Evolutionary conservation across 2,329 filamentous ascomycete species (phyloP), one percentile per base, ranked within the genome.

Genomic region (Curvularia eragrostidis): DNA sequence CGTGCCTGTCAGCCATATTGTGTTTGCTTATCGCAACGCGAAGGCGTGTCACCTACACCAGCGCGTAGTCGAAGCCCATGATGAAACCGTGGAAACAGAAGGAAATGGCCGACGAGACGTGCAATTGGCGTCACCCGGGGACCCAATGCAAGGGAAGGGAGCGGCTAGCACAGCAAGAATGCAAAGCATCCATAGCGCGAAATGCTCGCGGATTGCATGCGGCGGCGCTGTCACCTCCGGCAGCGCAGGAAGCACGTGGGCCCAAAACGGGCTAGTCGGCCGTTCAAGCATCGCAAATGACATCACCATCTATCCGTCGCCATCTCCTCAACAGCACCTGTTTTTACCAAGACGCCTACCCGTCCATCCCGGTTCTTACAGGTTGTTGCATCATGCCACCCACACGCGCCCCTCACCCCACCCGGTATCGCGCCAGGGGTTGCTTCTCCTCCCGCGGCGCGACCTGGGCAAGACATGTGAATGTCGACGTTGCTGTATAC

Each of bases 1-100:
- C 48, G 52, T 55, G 26, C 48, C 39, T 36, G 61, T 70, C 48
- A 69, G 65, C 46, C 52, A 43, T 48, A 38, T 24, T 43, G 38
- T 50, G 41, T 36, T 34, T 26, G 32, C 28, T 26, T 41, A 24
- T 19, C 39, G 50, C 32, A 59, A 47, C 30, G 36, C 15, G 49
- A 48, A 52, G 46, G 59, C 24, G 28, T 26, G 38, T 52, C 48
- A 80, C 85, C 73, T 82, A 87, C 85, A 88, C 85, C 61, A 85
- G 77, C 49, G 84, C 85, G 81, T 88, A 88, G 63, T 87, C 85
- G 76, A 80, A 82, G 38, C 84, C 84, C 85, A 87, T 87, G 58
- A 59, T 66, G 73, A 47, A 56, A 47, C 36, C 44, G 54, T 48
- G 47, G 34, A 44, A 44, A 44, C 47, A 42, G 50, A 32, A 46